Evolutionary conservation across 225 moss, liverwort and hornwort genomes (phyloP).

Genomic region (Physcomitrium patens): DNA sequence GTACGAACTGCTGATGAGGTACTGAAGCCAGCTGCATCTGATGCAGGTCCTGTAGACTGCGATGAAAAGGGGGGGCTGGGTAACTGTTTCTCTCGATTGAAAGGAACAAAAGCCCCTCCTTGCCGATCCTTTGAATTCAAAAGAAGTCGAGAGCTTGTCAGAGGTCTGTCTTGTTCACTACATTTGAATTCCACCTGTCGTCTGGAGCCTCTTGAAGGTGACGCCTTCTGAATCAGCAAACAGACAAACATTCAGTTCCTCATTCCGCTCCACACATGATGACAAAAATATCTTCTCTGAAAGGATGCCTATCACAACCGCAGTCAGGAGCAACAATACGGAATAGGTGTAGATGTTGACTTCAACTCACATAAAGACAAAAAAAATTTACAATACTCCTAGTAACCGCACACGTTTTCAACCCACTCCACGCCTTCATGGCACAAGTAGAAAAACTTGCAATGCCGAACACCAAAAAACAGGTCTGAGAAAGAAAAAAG

Average conservation of each 20-base stretch:
- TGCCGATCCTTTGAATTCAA: slow-evolving; percentile 79
- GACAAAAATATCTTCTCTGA: background rate
- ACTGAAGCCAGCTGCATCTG: slow-evolving; percentile 47
- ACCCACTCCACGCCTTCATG: too few species aligned
- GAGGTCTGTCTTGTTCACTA: slow-evolving; percentile 43
- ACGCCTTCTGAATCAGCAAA: slow-evolving; percentile 54
- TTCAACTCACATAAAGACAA: background rate
- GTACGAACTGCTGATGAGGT: slow-evolving; percentile 40
- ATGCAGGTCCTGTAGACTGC: slow-evolving; percentile 32
- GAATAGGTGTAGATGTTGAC: background rate
- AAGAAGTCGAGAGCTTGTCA: slow-evolving; percentile 67
- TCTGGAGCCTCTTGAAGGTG: slow-evolving; percentile 55
- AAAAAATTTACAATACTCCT: background rate
- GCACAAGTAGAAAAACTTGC: too few species aligned
- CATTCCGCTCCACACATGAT: background rate
- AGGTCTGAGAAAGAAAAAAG: background rate
- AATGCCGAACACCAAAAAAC: too few species aligned
- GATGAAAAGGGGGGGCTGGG: slow-evolving; percentile 58
- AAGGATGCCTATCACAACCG: background rate
- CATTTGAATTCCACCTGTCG: slow-evolving; percentile 42
- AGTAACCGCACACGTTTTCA: too few species aligned
- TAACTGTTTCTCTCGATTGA: slow-evolving; percentile 68
- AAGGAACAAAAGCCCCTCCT: slow-evolving; percentile 91
- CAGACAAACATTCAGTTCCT: background rate
- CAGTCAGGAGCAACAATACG: background rate